These are phyloP conservation scores for Spencermartinsiella europaea DNA, from an alignment of 805 yeast species.

Conservation along the genomic window DNA sequence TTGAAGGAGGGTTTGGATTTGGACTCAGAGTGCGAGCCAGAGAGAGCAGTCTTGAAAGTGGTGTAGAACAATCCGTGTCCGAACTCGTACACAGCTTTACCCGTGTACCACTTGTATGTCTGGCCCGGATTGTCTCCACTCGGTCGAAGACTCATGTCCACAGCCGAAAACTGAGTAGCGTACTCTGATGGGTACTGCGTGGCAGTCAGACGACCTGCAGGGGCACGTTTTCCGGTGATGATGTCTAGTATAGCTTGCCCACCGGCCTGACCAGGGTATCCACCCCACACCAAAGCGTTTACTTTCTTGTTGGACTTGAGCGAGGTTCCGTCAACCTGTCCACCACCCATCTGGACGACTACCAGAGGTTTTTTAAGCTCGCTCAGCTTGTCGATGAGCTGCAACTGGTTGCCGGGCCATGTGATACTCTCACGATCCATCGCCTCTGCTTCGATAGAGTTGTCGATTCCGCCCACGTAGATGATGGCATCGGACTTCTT, in stretches of 20 bases:
- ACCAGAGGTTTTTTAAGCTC: slow-evolving; percentile 8
- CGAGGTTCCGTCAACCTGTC: slow-evolving; percentile 12
- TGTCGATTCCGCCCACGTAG: slow-evolving; percentile 14
- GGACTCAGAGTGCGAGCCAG: neutral
- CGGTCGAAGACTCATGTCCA: neutral
- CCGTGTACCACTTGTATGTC: neutral
- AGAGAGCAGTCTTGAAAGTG: neutral
- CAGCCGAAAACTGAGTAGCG: neutral
- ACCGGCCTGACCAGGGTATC: slow-evolving; percentile 16
- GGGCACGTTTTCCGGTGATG: slow-evolving; percentile 10
- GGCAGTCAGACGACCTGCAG: slow-evolving; percentile 11
- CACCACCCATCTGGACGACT: slow-evolving; percentile 15
- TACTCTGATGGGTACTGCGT: slow-evolving; percentile 15
- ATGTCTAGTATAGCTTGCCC: slow-evolving; percentile 11
- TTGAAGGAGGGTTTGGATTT: slow-evolving; percentile 3
- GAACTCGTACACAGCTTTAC: neutral
- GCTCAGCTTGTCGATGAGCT: slow-evolving; percentile 4
- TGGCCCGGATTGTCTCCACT: neutral
- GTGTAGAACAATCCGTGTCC: neutral
- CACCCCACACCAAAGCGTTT: slow-evolving; percentile 13
- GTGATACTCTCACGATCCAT: slow-evolving; percentile 8
- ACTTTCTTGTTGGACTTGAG: slow-evolving; percentile 5
- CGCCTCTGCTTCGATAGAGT: slow-evolving; percentile 12
- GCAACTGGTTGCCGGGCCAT: slow-evolving; percentile 15
- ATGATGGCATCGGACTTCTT: slow-evolving; percentile 9